These are phyloP conservation scores for Trichoderma sp. DNA, from an alignment of 2,329 filamentous ascomycete species.

Conservation along the genomic window DNA sequence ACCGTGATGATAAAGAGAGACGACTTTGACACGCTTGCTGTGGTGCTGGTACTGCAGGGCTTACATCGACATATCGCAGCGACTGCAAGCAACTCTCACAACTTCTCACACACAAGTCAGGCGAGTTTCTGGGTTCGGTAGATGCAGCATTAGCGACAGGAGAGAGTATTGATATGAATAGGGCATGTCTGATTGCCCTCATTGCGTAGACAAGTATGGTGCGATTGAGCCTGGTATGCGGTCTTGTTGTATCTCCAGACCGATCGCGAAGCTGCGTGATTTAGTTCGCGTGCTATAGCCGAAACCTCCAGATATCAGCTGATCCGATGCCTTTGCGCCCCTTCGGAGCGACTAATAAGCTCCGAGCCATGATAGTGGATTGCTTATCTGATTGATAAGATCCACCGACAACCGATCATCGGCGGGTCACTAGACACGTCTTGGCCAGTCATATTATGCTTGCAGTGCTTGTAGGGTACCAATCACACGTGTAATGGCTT, in stretches of 20 bases:
- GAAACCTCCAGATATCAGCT: slow-evolving; percentile 13
- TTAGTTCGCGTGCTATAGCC: neutral
- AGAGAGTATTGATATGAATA: neutral
- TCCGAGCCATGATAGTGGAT: slow-evolving; percentile 15
- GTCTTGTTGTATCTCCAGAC: neutral
- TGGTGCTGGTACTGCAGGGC: neutral
- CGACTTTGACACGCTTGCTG: slow-evolving; percentile 14
- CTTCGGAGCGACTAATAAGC: slow-evolving; percentile 3
- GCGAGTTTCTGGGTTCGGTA: neutral
- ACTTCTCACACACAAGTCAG: neutral
- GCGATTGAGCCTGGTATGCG: neutral
- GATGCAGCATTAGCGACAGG: neutral
- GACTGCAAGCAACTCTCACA: slow-evolving; percentile 1
- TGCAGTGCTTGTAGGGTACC: neutral
- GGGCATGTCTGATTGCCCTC: neutral
- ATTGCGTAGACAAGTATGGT: neutral
- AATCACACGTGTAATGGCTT: neutral
- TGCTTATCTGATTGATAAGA: slow-evolving; percentile 28
- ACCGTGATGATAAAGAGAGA: slow-evolving; percentile 23
- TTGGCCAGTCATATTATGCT: neutral
- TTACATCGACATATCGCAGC: neutral
- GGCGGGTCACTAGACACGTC: neutral
- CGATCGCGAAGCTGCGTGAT: neutral
- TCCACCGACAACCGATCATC: slow-evolving; percentile 11
- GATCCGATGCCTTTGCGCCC: neutral